Conservation (phyloP, 345 rosid species). For the Bruguiera sexangula region DNA sequence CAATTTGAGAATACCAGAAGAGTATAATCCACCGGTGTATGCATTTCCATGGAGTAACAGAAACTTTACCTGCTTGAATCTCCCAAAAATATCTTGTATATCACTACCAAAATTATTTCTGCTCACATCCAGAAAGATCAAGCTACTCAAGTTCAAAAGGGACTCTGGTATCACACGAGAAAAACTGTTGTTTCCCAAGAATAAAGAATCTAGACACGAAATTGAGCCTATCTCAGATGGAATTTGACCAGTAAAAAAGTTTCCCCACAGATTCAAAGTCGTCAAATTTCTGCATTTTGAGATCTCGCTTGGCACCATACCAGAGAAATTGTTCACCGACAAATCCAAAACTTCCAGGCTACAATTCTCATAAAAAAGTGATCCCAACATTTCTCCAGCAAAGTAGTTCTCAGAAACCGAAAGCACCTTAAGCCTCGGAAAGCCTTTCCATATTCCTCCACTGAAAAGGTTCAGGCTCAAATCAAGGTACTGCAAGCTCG, state of each 20-base stretch:
- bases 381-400: constrained; percentile 36
- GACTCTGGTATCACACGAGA: constrained; percentile 58
- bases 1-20: constrained; percentile 67
- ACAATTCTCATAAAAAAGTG: constrained; percentile 49
- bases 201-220: constrained; percentile 52
- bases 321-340: constrained; percentile 51
- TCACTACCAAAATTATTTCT: constrained; percentile 56
- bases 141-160: constrained; percentile 47
- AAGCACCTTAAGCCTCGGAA: constrained; percentile 51
- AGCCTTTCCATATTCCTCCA: constrained; percentile 56
- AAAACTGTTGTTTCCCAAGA: constrained; percentile 68
- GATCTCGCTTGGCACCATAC: constrained; percentile 42
- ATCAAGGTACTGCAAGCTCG: constrained; percentile 58
- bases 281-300: constrained; percentile 53
- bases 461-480: constrained; percentile 56
- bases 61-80: constrained; percentile 53
- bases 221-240: constrained; percentile 60
- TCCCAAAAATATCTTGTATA: constrained; percentile 64
- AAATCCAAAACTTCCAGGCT: constrained; percentile 52
- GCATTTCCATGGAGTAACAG: constrained; percentile 57
- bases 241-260: constrained; percentile 49
- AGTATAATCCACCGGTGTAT: constrained; percentile 51
- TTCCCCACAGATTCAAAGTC: constrained; percentile 57
- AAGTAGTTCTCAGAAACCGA: constrained; percentile 53
- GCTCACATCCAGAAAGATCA: constrained; percentile 73